Base-by-base conservation (phyloP, 2,329 filamentous ascomycete genomes). In the Arthrobotrys entomopaga region DNA sequence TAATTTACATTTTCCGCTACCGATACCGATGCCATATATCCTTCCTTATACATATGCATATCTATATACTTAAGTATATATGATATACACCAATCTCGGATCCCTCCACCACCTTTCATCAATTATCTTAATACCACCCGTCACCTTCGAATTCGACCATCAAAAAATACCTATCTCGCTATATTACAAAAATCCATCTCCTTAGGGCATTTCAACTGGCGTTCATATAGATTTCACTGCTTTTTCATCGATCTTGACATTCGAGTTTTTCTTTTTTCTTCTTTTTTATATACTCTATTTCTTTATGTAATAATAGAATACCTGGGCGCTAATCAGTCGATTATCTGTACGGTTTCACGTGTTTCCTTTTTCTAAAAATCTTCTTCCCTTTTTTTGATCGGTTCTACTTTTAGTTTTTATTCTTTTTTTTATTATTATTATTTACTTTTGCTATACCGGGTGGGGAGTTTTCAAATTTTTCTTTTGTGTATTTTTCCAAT, bases 291-390 rank as follows among this genome's bases (percentile, higher is more conserved):
- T 70, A 46, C 29, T 34, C 29, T 34, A 34, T 67, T 8, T 58
- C 57, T 60, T 57, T 34, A 52, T 70, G 64, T 69, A 67, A 16
- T 69, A 66, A 70, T 75, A 75, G 65, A 75, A 65, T 70, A 75
- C 61, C 38, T 22, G 70, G 70, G 70, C 63, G 70, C 63, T 66
- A 57, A 59, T 63, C 29, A 54, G 49, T 65, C 54, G 57, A 67
- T 43, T 46, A 38, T 10, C 49, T 57, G 56, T 57, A 26, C 49
- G 50, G 29, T 42, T 72, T 26, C 2, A 63, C 34, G 43, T 43
- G n/a, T 53, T 53, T 34, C 46, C 42, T 50, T 65, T 38, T 57
- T 50, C 38, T 2, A 19, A 46, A 46, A 34, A 34, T 34, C 29
- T 34, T 48, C 42, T 20, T 57, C 57, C n/a, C n/a, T 49, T 6